phyloP scores from a whole-genome alignment of 169 alveolate genomes.

The Plasmodium gonderi region DNA sequence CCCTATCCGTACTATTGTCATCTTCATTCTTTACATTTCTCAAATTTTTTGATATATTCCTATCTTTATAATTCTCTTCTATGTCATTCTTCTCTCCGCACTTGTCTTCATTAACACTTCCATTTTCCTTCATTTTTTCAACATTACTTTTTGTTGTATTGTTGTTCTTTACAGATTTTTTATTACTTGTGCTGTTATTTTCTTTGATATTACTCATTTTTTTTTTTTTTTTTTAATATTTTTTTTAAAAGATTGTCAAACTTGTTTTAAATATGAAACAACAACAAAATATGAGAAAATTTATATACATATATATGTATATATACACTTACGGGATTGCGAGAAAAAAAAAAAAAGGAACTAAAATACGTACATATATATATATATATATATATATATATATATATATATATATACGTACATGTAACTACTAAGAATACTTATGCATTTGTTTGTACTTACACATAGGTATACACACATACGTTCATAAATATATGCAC shows the following conservation, averaged over 20 bases:
- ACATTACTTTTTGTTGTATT: not conserved
- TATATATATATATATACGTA: not conserved
- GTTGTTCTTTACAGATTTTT: constrained; percentile 1
- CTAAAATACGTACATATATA: no score
- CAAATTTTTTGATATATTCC: not conserved
- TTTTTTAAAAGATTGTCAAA: not conserved
- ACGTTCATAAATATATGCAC: not conserved
- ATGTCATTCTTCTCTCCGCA: not conserved
- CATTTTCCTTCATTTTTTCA: constrained; percentile 23
- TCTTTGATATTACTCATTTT: constrained; percentile 6
- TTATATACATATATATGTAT: not conserved
- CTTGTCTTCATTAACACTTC: constrained; percentile 21
- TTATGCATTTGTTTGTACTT: not conserved
- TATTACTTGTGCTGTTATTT: not conserved
- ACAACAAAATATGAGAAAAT: not conserved
- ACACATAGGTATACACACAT: not conserved
- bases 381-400: not conserved
- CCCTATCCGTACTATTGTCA: not conserved
- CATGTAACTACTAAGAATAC: no score
- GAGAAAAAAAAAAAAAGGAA: no score
- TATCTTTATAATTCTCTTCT: not conserved
- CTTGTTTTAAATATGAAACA: not conserved
- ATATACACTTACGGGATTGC: no score
- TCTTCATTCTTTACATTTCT: not conserved
- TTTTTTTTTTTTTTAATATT: not conserved